Base-by-base conservation (phyloP, 805 yeast genomes). In the Yamadazyma olivae region DNA sequence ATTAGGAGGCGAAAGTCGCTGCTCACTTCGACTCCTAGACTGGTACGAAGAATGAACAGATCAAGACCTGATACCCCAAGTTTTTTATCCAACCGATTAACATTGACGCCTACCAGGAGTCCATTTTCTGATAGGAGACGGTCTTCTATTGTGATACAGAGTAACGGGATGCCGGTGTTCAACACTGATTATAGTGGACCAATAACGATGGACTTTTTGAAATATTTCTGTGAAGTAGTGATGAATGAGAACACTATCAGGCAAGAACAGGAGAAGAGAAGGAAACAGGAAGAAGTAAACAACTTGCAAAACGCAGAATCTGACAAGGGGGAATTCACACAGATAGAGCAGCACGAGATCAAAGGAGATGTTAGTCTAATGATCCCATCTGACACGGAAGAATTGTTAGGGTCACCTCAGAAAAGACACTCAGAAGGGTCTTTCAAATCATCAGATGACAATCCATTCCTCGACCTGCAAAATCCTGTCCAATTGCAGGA, bases 121-220 rank as follows among this genome's bases (percentile, higher is more conserved):
- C 39, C 39, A 5, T 18, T 27, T 7, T 30, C 35, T 5, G 38
- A 44, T 28, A 36, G 58, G 17, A 33, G 64, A 29, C 39, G 67
- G 12, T 54, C 64, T 1, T 61, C 65, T 0, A 49, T 59, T 20
- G 41, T 57, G 2, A 29, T 45, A 4, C 49, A 51, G 10, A 40
- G 32, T 4, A 41, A 45, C 10, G 67, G 64, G 1, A 46, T 23
- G 33, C 26, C 45, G 10, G 41, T 48, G 2, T 63, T 50, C 36
- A 61, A 61, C 16, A 48, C 60, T 0, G 52, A 49, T 6, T 64
- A 64, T 40, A 46, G 46, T 13, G 71, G 71, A 1, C 60, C 66
- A 1, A 49, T 67, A 15, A 64, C 70, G 2, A 52, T 57, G 9
- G 69, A 63, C 34, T 67, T 60, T 27, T 49, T 67, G 25, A 47